phyloP scores from a whole-genome alignment of 257 asterid species.

The Nyctanthes arbortristis region DNA sequence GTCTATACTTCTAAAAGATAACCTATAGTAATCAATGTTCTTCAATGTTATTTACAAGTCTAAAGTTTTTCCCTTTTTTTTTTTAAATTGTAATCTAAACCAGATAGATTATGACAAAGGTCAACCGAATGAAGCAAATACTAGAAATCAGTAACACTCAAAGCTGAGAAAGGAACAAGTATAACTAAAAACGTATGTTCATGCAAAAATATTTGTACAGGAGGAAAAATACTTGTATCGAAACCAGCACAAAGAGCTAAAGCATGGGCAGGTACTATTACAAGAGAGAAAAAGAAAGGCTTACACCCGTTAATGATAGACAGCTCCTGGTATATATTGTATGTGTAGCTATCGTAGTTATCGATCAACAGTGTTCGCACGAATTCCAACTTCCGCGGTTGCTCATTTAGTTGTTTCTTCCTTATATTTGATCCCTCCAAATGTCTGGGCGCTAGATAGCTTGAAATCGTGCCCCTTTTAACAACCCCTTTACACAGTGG shows the following conservation, averaged over 20 bases:
- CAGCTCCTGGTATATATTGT: slow-evolving; percentile 91
- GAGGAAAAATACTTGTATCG: neutral
- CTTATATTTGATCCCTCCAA: slow-evolving; percentile 57
- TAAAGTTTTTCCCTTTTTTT: neutral
- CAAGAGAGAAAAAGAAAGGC: slow-evolving; percentile 24
- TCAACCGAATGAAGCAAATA: neutral
- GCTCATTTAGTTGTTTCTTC: slow-evolving; percentile 47
- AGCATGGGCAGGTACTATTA: neutral
- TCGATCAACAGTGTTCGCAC: slow-evolving; percentile 84
- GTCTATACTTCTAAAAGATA: neutral
- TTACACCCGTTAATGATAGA: slow-evolving; percentile 84
- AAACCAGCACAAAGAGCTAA: neutral
- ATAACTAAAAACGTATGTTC: neutral
- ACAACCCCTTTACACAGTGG: slow-evolving; percentile 27
- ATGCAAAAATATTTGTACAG: too few species aligned
- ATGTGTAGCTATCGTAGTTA: slow-evolving; percentile 95
- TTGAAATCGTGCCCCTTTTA: slow-evolving; percentile 47
- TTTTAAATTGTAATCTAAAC: neutral
- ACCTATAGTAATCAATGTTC: neutral
- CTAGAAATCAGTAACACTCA: neutral
- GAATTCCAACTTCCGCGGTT: slow-evolving; percentile 48
- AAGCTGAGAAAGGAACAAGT: neutral
- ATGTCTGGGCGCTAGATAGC: slow-evolving; percentile 63
- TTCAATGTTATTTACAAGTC: neutral
- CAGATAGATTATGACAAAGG: neutral